Evolutionary conservation across 208 protist genomes (phyloP).

Genomic region (Wallacemonas sp.): DNA sequence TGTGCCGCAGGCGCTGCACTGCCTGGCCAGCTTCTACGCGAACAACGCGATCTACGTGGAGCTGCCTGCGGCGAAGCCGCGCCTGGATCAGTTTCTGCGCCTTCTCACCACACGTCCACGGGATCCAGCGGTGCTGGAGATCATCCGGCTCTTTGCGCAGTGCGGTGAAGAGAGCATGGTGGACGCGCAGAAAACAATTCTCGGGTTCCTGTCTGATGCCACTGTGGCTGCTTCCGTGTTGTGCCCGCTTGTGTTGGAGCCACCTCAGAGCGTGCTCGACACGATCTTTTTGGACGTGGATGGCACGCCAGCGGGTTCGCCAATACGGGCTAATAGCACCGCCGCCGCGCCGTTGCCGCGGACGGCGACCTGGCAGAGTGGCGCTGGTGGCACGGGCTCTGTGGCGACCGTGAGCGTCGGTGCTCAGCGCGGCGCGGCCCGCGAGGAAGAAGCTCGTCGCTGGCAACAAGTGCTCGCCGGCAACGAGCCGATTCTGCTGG

Average conservation of each 20-base stretch:
- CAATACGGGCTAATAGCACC: not conserved
- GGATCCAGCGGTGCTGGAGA: constrained; percentile 22
- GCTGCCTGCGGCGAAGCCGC: constrained; percentile 28
- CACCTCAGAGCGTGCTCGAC: not conserved
- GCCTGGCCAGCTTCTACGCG: constrained; percentile 27
- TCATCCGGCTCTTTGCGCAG: constrained; percentile 32
- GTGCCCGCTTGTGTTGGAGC: constrained; percentile 13
- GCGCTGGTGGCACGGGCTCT: not conserved
- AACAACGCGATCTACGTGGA: constrained; percentile 43
- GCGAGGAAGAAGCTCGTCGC: not conserved
- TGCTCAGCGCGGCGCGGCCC: not conserved
- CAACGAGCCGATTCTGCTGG: constrained; percentile 12
- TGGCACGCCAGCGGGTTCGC: not conserved
- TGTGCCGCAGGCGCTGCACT: constrained; percentile 30
- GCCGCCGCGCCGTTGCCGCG: not conserved
- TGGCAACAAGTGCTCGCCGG: not conserved
- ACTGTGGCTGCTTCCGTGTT: constrained; percentile 18
- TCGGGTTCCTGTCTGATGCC: constrained; percentile 23
- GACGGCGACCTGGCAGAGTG: not conserved
- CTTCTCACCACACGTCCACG: constrained; percentile 22
- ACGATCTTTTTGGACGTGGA: not conserved
- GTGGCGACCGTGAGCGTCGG: not conserved
- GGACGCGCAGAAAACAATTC: constrained; percentile 35
- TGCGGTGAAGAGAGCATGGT: constrained; percentile 43
- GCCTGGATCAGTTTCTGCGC: constrained; percentile 31